Evolutionary conservation across 2,329 filamentous ascomycete genomes (phyloP).

Genomic region (Talaromyces sp.): DNA sequence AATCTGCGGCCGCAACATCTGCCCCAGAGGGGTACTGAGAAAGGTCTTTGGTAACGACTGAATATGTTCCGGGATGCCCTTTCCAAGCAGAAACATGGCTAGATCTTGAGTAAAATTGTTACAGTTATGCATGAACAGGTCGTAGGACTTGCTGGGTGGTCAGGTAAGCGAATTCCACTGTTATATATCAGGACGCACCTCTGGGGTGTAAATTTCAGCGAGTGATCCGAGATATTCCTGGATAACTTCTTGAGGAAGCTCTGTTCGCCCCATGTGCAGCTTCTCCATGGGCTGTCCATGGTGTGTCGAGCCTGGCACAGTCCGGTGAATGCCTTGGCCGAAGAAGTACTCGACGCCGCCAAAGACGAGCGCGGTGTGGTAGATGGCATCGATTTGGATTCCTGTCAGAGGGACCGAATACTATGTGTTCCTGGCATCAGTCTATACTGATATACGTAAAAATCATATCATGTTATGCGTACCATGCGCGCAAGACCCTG

Average conservation of each 20-base stretch:
- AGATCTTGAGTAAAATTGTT: conserved; percentile 97
- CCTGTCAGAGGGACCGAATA: conserved; percentile 58
- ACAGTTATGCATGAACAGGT: conserved; percentile 87
- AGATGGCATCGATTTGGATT: conserved; percentile 80
- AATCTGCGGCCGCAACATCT: conserved; percentile 76
- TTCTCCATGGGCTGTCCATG: conserved; percentile 78
- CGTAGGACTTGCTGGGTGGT: conserved; percentile 62
- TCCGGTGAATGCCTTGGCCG: conserved; percentile 79
- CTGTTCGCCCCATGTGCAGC: conserved; percentile 68
- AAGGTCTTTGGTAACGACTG: conserved; percentile 78
- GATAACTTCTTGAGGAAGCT: conserved; percentile 74
- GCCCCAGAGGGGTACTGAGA: conserved; percentile 78
- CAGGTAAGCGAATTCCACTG: not conserved
- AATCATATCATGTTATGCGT: conserved; percentile 15
- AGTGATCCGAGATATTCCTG: conserved; percentile 83
- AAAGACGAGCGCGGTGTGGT: conserved; percentile 87
- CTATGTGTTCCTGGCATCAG: conserved; percentile 14
- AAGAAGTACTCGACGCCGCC: conserved; percentile 85
- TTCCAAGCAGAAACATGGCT: conserved; percentile 80
- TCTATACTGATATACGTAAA: not conserved
- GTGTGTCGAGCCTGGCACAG: conserved; percentile 75
- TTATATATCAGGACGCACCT: conserved; percentile 44
- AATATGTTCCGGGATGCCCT: conserved; percentile 83
- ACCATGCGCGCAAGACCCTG: conserved; percentile 53
- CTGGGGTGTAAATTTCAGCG: conserved; percentile 72